A percentile compares a stretch with the other conserved stretches of the same genome.
Evolutionary conservation across 306 rosid genomes (phyloP).

Genomic region (Cyamopsis tetragonoloba): DNA sequence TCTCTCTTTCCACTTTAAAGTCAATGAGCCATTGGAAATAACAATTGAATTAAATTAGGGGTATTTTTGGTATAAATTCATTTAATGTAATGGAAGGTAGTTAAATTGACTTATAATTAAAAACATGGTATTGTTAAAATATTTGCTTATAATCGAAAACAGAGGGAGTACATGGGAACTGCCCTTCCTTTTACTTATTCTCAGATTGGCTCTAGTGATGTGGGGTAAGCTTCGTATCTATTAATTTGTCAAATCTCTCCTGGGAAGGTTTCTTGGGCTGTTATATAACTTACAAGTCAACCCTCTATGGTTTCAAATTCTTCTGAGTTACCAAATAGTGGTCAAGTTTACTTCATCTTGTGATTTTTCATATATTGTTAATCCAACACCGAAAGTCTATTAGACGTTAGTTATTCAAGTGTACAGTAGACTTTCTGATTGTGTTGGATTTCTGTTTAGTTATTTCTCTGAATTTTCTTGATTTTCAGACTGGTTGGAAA

Average conservation of each 20-base stretch:
- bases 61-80: too few species aligned
- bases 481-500: conserved; percentile 89
- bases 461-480: conserved; percentile 19
- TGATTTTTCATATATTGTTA: not conserved
- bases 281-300: not conserved
- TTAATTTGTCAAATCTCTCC: not conserved
- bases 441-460: not conserved
- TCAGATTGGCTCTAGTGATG: not conserved
- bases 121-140: too few species aligned
- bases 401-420: not conserved
- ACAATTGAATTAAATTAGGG: too few species aligned
- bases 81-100: too few species aligned
- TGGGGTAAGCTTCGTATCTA: not conserved
- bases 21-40: too few species aligned
- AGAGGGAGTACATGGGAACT: too few species aligned
- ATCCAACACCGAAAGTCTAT: conserved; percentile 12
- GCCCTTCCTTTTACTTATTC: not conserved
- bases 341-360: not conserved
- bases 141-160: too few species aligned
- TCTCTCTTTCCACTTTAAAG: too few species aligned
- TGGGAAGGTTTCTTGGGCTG: not conserved
- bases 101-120: too few species aligned
- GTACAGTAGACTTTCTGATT: conserved; percentile 1
- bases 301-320: not conserved
- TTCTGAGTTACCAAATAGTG: not conserved